A percentile compares a stretch with the other conserved stretches of the same genome.
These are phyloP conservation scores for Prunus yedoensis DNA, from an alignment of 331 rosid species.

Conservation along the genomic window DNA sequence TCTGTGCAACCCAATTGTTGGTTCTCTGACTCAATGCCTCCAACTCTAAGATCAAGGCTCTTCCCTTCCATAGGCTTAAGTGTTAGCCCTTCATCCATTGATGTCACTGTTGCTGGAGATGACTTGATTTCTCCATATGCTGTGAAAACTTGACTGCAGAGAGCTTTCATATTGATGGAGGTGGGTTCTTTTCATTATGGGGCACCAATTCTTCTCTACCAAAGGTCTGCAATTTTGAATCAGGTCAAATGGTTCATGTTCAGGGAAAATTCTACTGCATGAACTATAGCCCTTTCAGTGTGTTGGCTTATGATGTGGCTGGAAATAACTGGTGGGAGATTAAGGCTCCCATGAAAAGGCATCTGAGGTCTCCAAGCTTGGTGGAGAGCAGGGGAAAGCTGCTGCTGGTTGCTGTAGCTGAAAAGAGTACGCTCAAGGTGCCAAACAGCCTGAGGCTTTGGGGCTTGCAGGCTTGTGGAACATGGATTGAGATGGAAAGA, in stretches of 20 bases:
- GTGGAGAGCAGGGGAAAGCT: slow-evolving; percentile 69
- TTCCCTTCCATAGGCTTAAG: slow-evolving; percentile 79
- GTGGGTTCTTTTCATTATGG: slow-evolving; percentile 88
- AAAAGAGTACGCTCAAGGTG: slow-evolving; percentile 84
- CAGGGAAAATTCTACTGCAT: slow-evolving; percentile 75
- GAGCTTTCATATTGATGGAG: slow-evolving; percentile 74
- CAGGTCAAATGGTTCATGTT: slow-evolving; percentile 68
- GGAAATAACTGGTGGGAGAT: slow-evolving; percentile 74
- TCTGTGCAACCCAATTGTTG: slow-evolving; percentile 74
- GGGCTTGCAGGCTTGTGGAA: slow-evolving; percentile 74
- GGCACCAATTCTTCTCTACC: slow-evolving; percentile 71
- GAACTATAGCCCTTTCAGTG: slow-evolving; percentile 86
- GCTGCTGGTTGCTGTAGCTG: slow-evolving; percentile 73
- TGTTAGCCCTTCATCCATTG: slow-evolving; percentile 59
- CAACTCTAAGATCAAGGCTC: slow-evolving; percentile 68
- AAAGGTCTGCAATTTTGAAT: slow-evolving; percentile 79
- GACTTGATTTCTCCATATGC: slow-evolving; percentile 95
- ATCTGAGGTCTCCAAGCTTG: slow-evolving; percentile 66
- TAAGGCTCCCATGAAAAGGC: slow-evolving; percentile 92
- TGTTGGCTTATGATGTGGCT: slow-evolving; percentile 57
- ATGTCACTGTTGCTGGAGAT: slow-evolving; percentile 78
- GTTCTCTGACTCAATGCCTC: slow-evolving; percentile 65
- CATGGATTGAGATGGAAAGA: slow-evolving; percentile 88
- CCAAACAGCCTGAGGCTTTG: slow-evolving; percentile 86
- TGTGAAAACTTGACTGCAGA: slow-evolving; percentile 83